These are phyloP conservation scores for Lophiostoma macrostomum DNA, from an alignment of 495 filamentous ascomycete genomes.

Conservation along the genomic window DNA sequence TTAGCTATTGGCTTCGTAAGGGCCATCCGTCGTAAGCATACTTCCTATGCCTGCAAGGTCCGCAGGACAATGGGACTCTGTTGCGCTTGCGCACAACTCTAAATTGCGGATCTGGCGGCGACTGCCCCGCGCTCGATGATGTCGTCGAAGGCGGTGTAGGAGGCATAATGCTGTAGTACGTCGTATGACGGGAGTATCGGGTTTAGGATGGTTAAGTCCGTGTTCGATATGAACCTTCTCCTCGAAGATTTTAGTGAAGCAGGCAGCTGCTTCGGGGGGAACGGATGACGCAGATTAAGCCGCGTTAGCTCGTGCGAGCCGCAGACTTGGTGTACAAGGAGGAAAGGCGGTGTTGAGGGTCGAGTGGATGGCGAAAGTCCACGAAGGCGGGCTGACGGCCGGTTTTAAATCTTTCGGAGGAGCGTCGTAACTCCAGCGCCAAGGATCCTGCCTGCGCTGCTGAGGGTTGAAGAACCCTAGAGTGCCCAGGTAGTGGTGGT, in stretches of 20 bases:
- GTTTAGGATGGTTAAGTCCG: slow-evolving; percentile 34
- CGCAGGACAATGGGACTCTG: slow-evolving; percentile 89
- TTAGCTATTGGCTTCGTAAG: background rate
- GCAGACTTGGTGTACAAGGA: too few species aligned
- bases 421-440: slow-evolving; percentile 32
- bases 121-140: slow-evolving; percentile 71
- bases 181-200: slow-evolving; percentile 24
- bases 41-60: slow-evolving; percentile 92
- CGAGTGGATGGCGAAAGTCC: slow-evolving; percentile 4
- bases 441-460: background rate
- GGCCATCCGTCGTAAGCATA: slow-evolving; percentile 47
- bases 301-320: too few species aligned
- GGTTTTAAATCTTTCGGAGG: slow-evolving; percentile 31
- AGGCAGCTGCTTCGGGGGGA: too few species aligned
- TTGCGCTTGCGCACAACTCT: slow-evolving; percentile 92
- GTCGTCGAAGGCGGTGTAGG: slow-evolving; percentile 89
- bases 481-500: background rate
- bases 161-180: slow-evolving; percentile 56
- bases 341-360: slow-evolving; percentile 13
- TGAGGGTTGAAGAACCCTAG: slow-evolving; percentile 3
- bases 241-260: too few species aligned
- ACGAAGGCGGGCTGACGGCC: slow-evolving; percentile 13
- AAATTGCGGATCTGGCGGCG: slow-evolving; percentile 84
- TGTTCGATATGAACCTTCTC: background rate
- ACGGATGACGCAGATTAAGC: too few species aligned